These are phyloP conservation scores for Exserohilum rostratum DNA, from an alignment of 2,329 filamentous ascomycete species.

Conservation along the genomic window DNA sequence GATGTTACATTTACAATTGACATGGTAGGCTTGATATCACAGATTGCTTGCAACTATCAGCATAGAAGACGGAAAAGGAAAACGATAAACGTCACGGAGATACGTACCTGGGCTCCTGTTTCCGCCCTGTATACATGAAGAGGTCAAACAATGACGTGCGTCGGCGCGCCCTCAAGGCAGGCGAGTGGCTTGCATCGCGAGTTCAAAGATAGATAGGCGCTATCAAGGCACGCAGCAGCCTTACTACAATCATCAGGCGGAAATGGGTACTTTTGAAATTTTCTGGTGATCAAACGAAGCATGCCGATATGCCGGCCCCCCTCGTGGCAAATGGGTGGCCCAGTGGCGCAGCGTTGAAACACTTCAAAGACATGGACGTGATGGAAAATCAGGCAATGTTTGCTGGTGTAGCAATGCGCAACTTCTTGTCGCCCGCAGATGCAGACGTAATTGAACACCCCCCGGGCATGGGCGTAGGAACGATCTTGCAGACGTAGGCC, in stretches of 20 bases:
- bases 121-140: not conserved
- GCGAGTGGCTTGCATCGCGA: not conserved
- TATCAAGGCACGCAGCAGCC: no score
- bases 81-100: not conserved
- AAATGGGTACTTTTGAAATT: conserved; percentile 15
- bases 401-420: no score
- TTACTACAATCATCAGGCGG: conserved; percentile 1
- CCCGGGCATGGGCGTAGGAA: no score
- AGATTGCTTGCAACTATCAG: not conserved
- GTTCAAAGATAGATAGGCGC: no score
- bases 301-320: no score
- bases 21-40: not conserved
- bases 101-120: not conserved
- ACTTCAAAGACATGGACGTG: not conserved
- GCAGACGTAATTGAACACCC: no score
- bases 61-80: not conserved
- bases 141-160: not conserved
- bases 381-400: not conserved
- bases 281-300: conserved; percentile 29
- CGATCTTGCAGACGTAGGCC: no score
- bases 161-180: not conserved
- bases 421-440: no score
- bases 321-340: conserved; percentile 6
- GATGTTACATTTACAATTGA: not conserved
- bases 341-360: conserved; percentile 9